Evolutionary conservation across 1,139 yeast genomes (phyloP).

Genomic region (Debaryomyces psychrophilus): DNA sequence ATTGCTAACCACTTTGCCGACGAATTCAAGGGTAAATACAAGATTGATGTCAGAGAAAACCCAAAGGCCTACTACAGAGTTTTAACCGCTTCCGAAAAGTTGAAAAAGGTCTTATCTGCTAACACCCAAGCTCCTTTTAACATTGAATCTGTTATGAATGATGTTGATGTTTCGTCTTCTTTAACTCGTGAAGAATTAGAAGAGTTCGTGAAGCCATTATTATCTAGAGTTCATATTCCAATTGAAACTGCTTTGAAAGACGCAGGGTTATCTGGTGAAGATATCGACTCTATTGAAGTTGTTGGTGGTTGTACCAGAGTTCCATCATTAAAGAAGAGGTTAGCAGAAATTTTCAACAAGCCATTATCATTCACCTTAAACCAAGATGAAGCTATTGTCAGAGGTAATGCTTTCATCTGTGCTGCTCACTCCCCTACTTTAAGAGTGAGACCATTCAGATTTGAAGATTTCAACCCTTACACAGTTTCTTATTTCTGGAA

Average conservation of each 20-base stretch:
- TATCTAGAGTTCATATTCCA: conserved; percentile 75
- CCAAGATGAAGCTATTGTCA: conserved; percentile 99
- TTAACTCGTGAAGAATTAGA: conserved; percentile 92
- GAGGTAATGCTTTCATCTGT: conserved; percentile 98
- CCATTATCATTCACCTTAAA: conserved; percentile 91
- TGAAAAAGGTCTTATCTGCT: conserved; percentile 96
- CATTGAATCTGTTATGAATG: conserved; percentile 96
- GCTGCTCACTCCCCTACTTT: conserved; percentile 99
- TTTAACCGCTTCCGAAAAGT: conserved; percentile 84
- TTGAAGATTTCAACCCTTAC: conserved; percentile 90
- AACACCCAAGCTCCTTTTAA: conserved; percentile 93
- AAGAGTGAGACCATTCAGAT: conserved; percentile 98
- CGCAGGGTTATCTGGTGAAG: conserved; percentile 72
- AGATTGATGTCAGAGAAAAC: conserved; percentile 87
- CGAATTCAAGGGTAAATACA: conserved; percentile 87
- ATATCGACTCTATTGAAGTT: conserved; percentile 88
- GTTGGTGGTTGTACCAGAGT: conserved; percentile 99
- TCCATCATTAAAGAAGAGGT: conserved; percentile 83
- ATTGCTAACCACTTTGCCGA: conserved; percentile 94
- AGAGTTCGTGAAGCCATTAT: conserved; percentile 80
- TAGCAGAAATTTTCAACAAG: conserved; percentile 82
- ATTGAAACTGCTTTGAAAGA: conserved; percentile 79
- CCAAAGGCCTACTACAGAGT: conserved; percentile 96
- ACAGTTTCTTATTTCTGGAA: conserved; percentile 97
- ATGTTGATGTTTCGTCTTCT: conserved; percentile 90